These are phyloP conservation scores for Coriaria nepalensis DNA, from an alignment of 306 rosid species.

Conservation along the genomic window DNA sequence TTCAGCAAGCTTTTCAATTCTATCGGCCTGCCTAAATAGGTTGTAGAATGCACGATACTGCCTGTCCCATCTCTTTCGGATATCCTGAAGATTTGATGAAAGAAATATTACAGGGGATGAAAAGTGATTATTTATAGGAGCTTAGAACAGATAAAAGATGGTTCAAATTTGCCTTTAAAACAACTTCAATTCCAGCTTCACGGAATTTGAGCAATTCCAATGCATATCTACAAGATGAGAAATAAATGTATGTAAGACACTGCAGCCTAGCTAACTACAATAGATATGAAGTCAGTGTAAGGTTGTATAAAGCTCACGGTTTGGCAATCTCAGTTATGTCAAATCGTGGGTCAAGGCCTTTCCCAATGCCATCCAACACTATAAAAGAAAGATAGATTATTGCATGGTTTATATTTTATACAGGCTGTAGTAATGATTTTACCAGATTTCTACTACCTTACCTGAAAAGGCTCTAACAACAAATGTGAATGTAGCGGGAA, in stretches of 20 bases:
- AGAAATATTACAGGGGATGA: conserved; percentile 17
- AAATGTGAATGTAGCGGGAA: conserved; percentile 99
- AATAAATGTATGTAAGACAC: conserved; percentile 19
- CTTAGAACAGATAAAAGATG: conserved; percentile 10
- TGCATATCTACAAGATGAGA: conserved; percentile 62
- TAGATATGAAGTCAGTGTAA: too few species aligned
- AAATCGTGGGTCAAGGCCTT: conserved; percentile 96
- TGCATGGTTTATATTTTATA: conserved; percentile 9
- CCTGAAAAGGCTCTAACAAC: conserved; percentile 99
- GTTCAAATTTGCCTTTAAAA: conserved; percentile 46
- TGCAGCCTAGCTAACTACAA: too few species aligned
- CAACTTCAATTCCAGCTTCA: conserved; percentile 95
- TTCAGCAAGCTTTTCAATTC: conserved; percentile 87
- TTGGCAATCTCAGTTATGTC: conserved; percentile 98
- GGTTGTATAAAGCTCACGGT: conserved; percentile 53
- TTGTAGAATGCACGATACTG: conserved; percentile 83
- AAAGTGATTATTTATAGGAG: conserved; percentile 11
- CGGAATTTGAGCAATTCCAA: conserved; percentile 85
- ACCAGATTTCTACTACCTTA: conserved; percentile 18
- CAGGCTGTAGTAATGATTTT: conserved; percentile 9
- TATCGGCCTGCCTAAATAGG: conserved; percentile 94
- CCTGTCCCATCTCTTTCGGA: conserved; percentile 79
- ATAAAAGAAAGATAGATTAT: conserved; percentile 15
- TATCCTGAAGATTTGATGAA: conserved; percentile 43
- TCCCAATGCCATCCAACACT: conserved; percentile 98